Evolutionary conservation across 345 rosid genomes (phyloP), one percentile per base, ranked within the genome.

Genomic region (Populus pruinosa): DNA sequence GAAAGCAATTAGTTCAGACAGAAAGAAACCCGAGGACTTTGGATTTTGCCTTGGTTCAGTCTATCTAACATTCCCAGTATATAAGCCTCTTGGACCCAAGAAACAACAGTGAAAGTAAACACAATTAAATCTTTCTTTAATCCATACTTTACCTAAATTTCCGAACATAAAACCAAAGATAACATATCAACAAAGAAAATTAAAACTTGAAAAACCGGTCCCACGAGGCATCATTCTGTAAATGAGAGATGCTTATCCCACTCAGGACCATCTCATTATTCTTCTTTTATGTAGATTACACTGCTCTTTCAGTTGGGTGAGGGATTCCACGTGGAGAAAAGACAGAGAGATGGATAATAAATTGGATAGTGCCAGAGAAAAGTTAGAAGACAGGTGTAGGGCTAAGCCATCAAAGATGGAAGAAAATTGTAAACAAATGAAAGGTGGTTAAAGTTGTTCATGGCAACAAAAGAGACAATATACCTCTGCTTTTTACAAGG

Each of bases 391-490:
- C 35, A 73, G 17, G 50, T 77, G 77, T 66, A 70, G 7, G 76
- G 67, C 59, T 75, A 69, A 13, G 35, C 20, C 53, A 7, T 65
- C 25, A 81, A 47, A 70, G 25, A 65, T 75, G 29, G 13, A 35
- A 23, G 21, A 63, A 27, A 41, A 25, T 23, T 4, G 59, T 77
- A 81, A 75, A 69, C 21, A 71, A 77, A 5, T 23, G 65, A 59
- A 74, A 75, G 70, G 70, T 59, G 9, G 79, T 76, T 74, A 79
- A 77, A 78, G 77, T 3, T 61, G 68, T 35, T 59, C 8, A 55
- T 25, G 20, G 41, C 8, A 64, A 69, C 74, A 70, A 81, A 76
- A 70, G 62, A 25, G 65, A 39, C 53, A 38, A 73, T 35, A 39
- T 44, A 61, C 8, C 27, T 2, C 39, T n/a, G 47, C 44, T 31